Evolutionary conservation across 352 stramenopile species (phyloP).

Genomic region (Pythium phragmiticola): DNA sequence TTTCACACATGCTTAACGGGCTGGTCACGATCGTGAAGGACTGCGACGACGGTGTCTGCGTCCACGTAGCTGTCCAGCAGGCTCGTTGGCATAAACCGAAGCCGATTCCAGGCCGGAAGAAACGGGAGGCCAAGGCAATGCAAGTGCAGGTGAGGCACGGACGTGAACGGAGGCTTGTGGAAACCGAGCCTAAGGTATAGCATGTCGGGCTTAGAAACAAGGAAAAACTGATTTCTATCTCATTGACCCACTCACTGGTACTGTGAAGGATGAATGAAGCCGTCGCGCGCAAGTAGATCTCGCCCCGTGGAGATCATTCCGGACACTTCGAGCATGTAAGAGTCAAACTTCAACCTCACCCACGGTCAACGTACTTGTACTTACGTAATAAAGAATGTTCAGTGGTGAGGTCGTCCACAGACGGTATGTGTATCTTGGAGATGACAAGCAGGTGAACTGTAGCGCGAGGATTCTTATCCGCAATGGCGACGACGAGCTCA

Average conservation of each 20-base stretch:
- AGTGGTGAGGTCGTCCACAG: conserved; percentile 43
- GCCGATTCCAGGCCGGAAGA: conserved; percentile 54
- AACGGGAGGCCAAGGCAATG: conserved; percentile 73
- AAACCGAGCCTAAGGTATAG: conserved; percentile 53
- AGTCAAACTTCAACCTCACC: neutral
- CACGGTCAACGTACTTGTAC: conserved; percentile 4
- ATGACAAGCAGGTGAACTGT: conserved; percentile 63
- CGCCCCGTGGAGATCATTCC: conserved; percentile 60
- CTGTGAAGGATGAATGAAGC: conserved; percentile 28
- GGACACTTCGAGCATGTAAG: conserved; percentile 30
- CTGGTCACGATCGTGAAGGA: conserved; percentile 15
- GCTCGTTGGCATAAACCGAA: conserved; percentile 50
- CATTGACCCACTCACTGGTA: conserved; percentile 16
- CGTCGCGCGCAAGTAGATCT: conserved; percentile 44
- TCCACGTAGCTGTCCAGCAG: conserved; percentile 59
- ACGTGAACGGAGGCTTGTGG: conserved; percentile 67
- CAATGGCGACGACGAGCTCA: conserved; percentile 54
- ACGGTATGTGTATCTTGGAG: conserved; percentile 56
- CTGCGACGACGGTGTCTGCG: conserved; percentile 40
- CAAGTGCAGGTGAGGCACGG: conserved; percentile 69
- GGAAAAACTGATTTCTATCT: neutral
- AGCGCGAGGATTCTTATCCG: conserved; percentile 57
- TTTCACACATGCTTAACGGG: neutral
- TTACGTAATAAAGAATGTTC: conserved; percentile 45
- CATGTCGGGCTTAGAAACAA: neutral